A percentile compares a stretch with the other conserved stretches of the same genome.
These are phyloP conservation scores for Naganishia sp. DNA, from an alignment of 1,284 basidiomycete species.

Conservation along the genomic window DNA sequence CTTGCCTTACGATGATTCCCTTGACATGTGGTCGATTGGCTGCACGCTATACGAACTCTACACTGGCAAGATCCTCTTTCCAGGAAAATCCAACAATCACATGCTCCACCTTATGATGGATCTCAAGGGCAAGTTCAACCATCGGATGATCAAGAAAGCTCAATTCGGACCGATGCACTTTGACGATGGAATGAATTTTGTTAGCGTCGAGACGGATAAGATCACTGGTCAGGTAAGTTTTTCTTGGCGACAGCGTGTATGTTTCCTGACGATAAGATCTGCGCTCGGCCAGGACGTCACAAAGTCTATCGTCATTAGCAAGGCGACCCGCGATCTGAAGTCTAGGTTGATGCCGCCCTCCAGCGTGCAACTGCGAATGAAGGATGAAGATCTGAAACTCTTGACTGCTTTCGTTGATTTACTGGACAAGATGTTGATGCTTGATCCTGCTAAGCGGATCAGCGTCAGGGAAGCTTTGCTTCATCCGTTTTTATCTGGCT, in stretches of 20 bases:
- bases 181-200: slow-evolving; percentile 69
- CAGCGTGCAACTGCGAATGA: slow-evolving; percentile 67
- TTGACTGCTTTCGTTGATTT: slow-evolving; percentile 85
- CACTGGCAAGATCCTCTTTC: slow-evolving; percentile 97
- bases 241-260: slow-evolving; percentile 15
- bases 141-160: slow-evolving; percentile 90
- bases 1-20: slow-evolving; percentile 85
- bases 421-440: slow-evolving; percentile 82
- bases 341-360: slow-evolving; percentile 77
- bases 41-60: slow-evolving; percentile 98
- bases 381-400: slow-evolving; percentile 83
- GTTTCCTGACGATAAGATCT: neutral
- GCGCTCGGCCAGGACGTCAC: slow-evolving; percentile 66
- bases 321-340: slow-evolving; percentile 77
- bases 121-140: slow-evolving; percentile 88
- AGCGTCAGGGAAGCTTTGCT: slow-evolving; percentile 82
- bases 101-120: slow-evolving; percentile 98
- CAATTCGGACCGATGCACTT: slow-evolving; percentile 91
- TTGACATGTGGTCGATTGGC: slow-evolving; percentile 96
- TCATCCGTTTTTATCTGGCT: slow-evolving; percentile 74
- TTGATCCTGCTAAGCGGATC: slow-evolving; percentile 86
- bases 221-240: slow-evolving; percentile 72
- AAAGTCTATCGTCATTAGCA: slow-evolving; percentile 79
- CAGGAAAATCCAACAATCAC: slow-evolving; percentile 94
- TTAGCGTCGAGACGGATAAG: slow-evolving; percentile 76